A percentile compares a stretch with the other conserved stretches of the same genome.
phyloP scores from a whole-genome alignment of 257 asterid species.

The Paraleonurus japonicus region DNA sequence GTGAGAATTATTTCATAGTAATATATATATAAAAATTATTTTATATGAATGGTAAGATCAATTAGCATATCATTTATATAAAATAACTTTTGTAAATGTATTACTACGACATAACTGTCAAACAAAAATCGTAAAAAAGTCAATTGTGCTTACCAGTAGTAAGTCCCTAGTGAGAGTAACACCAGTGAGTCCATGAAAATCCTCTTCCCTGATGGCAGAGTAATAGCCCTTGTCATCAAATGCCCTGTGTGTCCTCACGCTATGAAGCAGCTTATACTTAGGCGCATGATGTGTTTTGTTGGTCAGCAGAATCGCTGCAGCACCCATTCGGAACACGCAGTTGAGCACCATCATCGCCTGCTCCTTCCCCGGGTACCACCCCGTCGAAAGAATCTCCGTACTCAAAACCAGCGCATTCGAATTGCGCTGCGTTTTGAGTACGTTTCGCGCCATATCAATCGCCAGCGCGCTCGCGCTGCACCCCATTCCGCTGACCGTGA shows the following conservation, averaged over 20 bases:
- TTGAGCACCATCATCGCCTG: conserved; percentile 57
- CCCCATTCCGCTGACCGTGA: conserved; percentile 79
- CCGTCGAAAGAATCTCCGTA: conserved; percentile 77
- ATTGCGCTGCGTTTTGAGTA: conserved; percentile 42
- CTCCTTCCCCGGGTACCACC: conserved; percentile 81
- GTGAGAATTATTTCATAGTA: too few relatives aligned
- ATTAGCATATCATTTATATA: too few relatives aligned
- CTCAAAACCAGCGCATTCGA: conserved; percentile 66
- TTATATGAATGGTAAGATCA: too few relatives aligned
- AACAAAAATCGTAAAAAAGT: too few relatives aligned
- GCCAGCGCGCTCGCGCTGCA: conserved; percentile 85
- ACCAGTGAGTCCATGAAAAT: conserved; percentile 70
- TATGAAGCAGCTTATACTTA: conserved; percentile 55
- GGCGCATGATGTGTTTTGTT: too few relatives aligned
- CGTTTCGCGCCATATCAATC: conserved; percentile 56
- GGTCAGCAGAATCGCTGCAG: conserved; percentile 56
- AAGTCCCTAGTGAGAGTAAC: conserved; percentile 56
- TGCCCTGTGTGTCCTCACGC: conserved; percentile 61
- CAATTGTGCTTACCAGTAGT: too few relatives aligned
- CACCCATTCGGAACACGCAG: conserved; percentile 79
- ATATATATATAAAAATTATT: too few relatives aligned
- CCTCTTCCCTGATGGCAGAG: conserved; percentile 74
- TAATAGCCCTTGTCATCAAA: conserved; percentile 62
- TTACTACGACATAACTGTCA: too few relatives aligned
- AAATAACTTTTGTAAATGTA: too few relatives aligned